Base-by-base conservation (phyloP, 306 rosid genomes). In the Acacia acuminata region DNA sequence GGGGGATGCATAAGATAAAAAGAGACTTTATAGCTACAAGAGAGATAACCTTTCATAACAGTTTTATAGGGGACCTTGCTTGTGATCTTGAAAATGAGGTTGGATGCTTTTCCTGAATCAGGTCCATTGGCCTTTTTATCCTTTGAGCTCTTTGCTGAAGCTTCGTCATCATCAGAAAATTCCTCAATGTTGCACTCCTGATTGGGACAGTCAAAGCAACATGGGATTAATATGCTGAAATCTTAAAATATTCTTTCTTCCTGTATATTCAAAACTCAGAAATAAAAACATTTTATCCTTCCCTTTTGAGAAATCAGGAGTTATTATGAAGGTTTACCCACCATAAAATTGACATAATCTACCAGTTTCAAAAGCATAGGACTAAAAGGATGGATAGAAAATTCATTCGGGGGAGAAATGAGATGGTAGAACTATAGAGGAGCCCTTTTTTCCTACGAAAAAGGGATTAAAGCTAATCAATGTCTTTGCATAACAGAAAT, bases 151-250 rank as follows among this genome's bases (percentile, higher is more conserved):
- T 89, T 89, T 53, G 84, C 71, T 48, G 89, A 24, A 71, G 74
- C 84, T 74, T 85, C 88, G 44, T 87, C 93, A n/a, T 85, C 90
- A 24, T 89, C 93, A 68, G 89, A 76, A 76, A 81, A 20, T 53
- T 89, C 93, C 60, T 89, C 93, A 83, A 87, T 83, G 73, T 30
- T 89, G 88, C 93, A 87, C 64, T 89, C 90, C 93, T 87, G 85
- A 65, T 67, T 58, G 84, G 45, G 7, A 58, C 76, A 84, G 73
- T 56, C 80, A 79, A 84, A 75, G 75, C 3, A 67, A 71, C 64
- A 75, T 71, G 82, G 77, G 47, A 81, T 81, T 70, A 81, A 56
- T 25, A 45, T 32, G 69, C 65, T 32, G 69, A 58, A 78, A 69
- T 69, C 45, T 71, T 63, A 22, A 45, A 79, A 50, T 51, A 56